Evolutionary conservation across 2,329 filamentous ascomycete genomes (phyloP).

Genomic region (Penicillium sp.): DNA sequence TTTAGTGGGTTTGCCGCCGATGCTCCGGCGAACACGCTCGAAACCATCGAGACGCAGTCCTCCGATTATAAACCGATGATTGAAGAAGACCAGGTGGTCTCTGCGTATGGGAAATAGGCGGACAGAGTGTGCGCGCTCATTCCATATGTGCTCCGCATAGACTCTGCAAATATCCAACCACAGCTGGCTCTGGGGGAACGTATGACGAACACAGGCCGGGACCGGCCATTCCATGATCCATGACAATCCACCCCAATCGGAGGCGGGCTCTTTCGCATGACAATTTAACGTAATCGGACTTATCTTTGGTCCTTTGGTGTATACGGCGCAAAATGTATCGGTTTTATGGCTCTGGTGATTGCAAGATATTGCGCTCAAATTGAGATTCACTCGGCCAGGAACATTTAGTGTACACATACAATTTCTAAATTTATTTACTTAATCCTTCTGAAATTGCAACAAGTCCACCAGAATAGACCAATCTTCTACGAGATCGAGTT

Average conservation of each 20-base stretch:
- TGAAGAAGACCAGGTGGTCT: slow-evolving; percentile 76
- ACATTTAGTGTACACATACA: slow-evolving; percentile 1
- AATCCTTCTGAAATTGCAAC: too few species aligned
- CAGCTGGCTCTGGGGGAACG: slow-evolving; percentile 14
- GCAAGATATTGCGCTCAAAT: neutral
- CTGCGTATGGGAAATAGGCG: slow-evolving; percentile 41
- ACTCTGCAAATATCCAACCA: neutral
- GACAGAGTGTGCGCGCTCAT: neutral
- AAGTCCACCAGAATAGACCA: too few species aligned
- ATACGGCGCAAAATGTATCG: neutral
- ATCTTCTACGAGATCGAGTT: too few species aligned
- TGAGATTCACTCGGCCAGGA: neutral
- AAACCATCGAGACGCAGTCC: slow-evolving; percentile 68
- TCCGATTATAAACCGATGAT: slow-evolving; percentile 66
- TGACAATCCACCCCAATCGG: neutral
- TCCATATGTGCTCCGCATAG: slow-evolving; percentile 8
- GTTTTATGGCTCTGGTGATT: neutral
- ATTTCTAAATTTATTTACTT: neutral
- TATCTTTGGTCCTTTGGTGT: neutral
- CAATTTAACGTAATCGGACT: neutral
- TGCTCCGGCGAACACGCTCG: slow-evolving; percentile 70
- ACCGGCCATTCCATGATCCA: slow-evolving; percentile 4
- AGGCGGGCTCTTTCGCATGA: neutral
- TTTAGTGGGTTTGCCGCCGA: slow-evolving; percentile 77
- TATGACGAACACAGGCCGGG: slow-evolving; percentile 2